Percentiles rank a stretch among this genome's conserved stretches.
phyloP scores from a whole-genome alignment of 148 eudicot species.

The Amaranthus cruentus region DNA sequence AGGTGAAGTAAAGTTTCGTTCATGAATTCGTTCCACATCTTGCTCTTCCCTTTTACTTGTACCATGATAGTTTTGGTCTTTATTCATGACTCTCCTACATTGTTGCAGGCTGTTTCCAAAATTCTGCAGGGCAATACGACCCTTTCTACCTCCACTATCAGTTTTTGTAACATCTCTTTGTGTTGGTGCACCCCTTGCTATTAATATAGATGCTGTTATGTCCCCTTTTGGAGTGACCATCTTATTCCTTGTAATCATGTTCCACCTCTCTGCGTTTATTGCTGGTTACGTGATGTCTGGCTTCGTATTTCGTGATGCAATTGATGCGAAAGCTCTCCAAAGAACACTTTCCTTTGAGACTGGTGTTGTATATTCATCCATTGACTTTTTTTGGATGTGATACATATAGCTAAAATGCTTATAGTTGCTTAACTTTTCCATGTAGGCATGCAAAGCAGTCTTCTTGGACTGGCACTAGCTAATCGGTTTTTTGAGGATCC shows the following conservation, averaged over 20 bases:
- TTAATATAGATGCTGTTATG: constrained; percentile 71
- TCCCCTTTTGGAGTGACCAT: constrained; percentile 80
- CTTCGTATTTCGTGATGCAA: constrained; percentile 42
- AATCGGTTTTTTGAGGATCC: constrained; percentile 84
- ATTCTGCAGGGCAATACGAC: constrained; percentile 63
- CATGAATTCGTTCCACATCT: background rate
- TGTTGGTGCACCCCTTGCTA: constrained; percentile 96
- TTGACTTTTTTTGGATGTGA: background rate
- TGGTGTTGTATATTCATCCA: constrained; percentile 35
- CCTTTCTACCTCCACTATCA: constrained; percentile 80
- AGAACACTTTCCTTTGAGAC: constrained; percentile 92
- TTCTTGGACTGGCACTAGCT: constrained; percentile 89
- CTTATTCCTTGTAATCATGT: constrained; percentile 57
- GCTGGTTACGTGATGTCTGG: constrained; percentile 70
- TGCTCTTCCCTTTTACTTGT: background rate
- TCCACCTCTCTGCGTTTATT: constrained; percentile 78
- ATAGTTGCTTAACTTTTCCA: background rate
- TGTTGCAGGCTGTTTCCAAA: constrained; percentile 64
- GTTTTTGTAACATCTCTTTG: constrained; percentile 89
- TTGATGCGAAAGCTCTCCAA: constrained; percentile 85
- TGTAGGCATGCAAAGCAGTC: constrained; percentile 97
- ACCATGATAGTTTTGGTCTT: background rate
- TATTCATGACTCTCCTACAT: constrained; percentile 1
- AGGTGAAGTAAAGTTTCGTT: constrained; percentile 40
- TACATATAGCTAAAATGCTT: too few relatives aligned